These are phyloP conservation scores for Tulasnella sp. DNA, from an alignment of 768 basidiomycete genomes.

Conservation along the genomic window DNA sequence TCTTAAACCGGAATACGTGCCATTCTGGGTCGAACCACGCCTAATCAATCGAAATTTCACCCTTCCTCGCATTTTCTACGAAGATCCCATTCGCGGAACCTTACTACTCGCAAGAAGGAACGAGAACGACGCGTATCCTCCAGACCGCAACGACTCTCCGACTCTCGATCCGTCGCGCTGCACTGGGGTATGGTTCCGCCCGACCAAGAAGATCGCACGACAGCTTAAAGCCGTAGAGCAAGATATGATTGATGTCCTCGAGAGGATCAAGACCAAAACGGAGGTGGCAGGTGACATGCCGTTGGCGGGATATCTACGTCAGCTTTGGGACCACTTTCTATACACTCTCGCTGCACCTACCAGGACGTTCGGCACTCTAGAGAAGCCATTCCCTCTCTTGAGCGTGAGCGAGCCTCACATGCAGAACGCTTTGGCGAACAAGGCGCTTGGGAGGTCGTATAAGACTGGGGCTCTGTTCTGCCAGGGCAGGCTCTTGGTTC, in stretches of 20 bases:
- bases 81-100: neutral
- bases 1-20: too few relatives aligned
- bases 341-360: neutral
- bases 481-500: neutral
- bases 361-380: neutral
- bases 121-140: neutral
- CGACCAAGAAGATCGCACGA: neutral
- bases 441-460: conserved; percentile 5
- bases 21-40: neutral
- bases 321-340: conserved; percentile 9
- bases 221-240: neutral
- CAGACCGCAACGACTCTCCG: neutral
- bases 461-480: neutral
- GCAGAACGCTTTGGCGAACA: conserved; percentile 2
- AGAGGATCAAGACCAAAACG: neutral
- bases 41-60: neutral
- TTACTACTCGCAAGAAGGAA: neutral
- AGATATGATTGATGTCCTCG: neutral
- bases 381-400: conserved; percentile 1
- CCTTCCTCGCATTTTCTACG: neutral
- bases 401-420: neutral
- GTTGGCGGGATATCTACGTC: conserved; percentile 3
- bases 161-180: neutral
- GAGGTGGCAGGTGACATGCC: neutral
- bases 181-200: neutral